Evolutionary conservation across 2,329 filamentous ascomycete genomes (phyloP).

Genomic region (Clonostachys rosea): DNA sequence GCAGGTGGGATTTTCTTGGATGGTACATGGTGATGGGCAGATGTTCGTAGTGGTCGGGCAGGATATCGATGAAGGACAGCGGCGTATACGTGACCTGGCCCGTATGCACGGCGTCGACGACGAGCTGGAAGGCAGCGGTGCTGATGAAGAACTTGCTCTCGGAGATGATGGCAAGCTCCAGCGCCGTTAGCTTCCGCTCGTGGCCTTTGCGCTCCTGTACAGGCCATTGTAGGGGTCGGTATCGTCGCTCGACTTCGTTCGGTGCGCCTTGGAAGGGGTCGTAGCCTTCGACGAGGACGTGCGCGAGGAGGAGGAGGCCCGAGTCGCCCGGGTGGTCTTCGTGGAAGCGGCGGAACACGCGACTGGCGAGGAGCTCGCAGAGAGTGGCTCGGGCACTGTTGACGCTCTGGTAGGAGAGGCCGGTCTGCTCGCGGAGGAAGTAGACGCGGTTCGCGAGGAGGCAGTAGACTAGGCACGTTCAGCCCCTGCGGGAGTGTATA

Average conservation of each 20-base stretch:
- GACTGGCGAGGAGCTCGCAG: slow-evolving; percentile 64
- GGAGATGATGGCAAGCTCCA: slow-evolving; percentile 69
- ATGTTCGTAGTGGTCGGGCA: slow-evolving; percentile 70
- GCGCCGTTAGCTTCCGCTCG: slow-evolving; percentile 57
- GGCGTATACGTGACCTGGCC: slow-evolving; percentile 69
- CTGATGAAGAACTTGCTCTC: slow-evolving; percentile 66
- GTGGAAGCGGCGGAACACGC: slow-evolving; percentile 62
- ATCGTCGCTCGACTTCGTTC: slow-evolving; percentile 46
- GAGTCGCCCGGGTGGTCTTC: slow-evolving; percentile 60
- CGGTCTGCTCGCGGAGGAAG: slow-evolving; percentile 63
- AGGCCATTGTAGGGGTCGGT: slow-evolving; percentile 31
- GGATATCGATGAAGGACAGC: slow-evolving; percentile 65
- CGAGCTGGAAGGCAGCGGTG: slow-evolving; percentile 62
- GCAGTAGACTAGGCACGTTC: slow-evolving; percentile 52
- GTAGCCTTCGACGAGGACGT: slow-evolving; percentile 66
- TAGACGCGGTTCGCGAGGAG: slow-evolving; percentile 67
- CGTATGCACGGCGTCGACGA: slow-evolving; percentile 66
- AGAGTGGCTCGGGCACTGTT: slow-evolving; percentile 63
- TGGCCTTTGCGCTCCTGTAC: slow-evolving; percentile 29
- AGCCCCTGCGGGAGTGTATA: not conserved
- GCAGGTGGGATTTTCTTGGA: slow-evolving; percentile 56
- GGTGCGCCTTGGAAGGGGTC: slow-evolving; percentile 70
- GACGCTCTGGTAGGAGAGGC: slow-evolving; percentile 64
- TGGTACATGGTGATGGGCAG: slow-evolving; percentile 67
- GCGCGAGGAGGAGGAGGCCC: slow-evolving; percentile 61